Percentiles rank a stretch among this genome's conserved stretches.
Evolutionary conservation across 2,329 filamentous ascomycete genomes (phyloP).

Genomic region (Diaporthe velutina): DNA sequence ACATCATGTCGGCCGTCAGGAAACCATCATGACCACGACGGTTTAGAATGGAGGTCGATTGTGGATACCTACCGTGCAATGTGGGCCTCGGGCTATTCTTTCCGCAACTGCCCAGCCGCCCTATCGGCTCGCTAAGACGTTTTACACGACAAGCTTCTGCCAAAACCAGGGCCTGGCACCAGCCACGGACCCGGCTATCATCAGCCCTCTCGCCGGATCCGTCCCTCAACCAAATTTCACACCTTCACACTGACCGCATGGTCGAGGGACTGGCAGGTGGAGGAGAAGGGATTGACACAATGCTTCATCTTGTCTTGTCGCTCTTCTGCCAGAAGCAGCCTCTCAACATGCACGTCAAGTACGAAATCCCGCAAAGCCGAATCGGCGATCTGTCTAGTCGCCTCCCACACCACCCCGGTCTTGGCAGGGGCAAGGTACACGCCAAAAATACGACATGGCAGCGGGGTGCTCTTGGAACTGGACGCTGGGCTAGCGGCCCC

Average conservation of each 20-base stretch:
- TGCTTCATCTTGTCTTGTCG: neutral
- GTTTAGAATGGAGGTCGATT: neutral
- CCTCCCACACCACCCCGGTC: neutral
- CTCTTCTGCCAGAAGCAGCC: constrained; percentile 3
- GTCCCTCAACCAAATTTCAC: neutral
- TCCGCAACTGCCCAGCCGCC: constrained; percentile 23
- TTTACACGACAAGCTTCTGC: constrained; percentile 31
- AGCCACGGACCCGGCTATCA: neutral
- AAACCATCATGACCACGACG: neutral
- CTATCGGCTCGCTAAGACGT: constrained; percentile 22
- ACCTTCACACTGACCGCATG: neutral
- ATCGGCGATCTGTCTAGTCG: constrained; percentile 16
- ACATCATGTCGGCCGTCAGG: neutral
- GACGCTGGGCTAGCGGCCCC: neutral
- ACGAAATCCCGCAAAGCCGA: neutral
- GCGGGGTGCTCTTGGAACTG: neutral
- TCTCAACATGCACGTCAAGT: neutral
- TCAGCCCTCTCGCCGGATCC: neutral
- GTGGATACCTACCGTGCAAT: constrained; percentile 2
- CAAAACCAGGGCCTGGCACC: constrained; percentile 1
- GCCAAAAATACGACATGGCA: constrained; percentile 21
- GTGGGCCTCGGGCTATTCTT: constrained; percentile 19
- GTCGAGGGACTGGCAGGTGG: neutral
- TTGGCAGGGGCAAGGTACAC: constrained; percentile 7
- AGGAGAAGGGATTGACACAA: neutral